These are phyloP conservation scores for Exophiala aquamarina DNA, from an alignment of 2,329 filamentous ascomycete genomes.

Conservation along the genomic window DNA sequence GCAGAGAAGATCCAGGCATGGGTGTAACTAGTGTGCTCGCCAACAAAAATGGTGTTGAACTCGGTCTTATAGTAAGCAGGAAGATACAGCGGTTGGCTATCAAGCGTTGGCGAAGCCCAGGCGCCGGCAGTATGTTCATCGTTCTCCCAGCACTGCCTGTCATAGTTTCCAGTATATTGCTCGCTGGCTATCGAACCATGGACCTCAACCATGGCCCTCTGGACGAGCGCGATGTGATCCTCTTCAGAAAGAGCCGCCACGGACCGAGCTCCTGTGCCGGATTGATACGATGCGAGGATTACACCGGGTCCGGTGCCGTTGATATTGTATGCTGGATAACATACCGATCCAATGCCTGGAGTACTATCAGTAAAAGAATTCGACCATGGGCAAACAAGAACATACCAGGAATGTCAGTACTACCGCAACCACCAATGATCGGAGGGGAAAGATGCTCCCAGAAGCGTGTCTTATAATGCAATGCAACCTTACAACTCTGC, in stretches of 20 bases:
- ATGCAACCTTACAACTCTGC: conserved; percentile 58
- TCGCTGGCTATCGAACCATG: conserved; percentile 61
- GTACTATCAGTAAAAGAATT: too few species aligned
- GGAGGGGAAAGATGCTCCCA: conserved; percentile 55
- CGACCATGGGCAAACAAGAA: too few species aligned
- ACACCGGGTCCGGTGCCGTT: conserved; percentile 64
- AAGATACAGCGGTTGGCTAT: conserved; percentile 68
- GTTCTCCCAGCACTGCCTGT: conserved; percentile 65
- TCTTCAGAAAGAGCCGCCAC: conserved; percentile 29
- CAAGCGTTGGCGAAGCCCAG: conserved; percentile 61
- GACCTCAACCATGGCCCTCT: conserved; percentile 65
- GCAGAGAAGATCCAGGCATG: conserved; percentile 70
- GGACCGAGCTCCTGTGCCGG: conserved; percentile 29
- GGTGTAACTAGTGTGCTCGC: conserved; percentile 70
- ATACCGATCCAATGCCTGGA: conserved; percentile 58
- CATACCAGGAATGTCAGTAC: conserved; percentile 53
- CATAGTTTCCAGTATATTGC: conserved; percentile 65
- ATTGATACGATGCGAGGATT: conserved; percentile 60
- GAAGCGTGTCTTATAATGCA: conserved; percentile 67
- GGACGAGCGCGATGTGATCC: conserved; percentile 38
- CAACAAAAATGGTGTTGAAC: conserved; percentile 66
- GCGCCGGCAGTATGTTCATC: conserved; percentile 62
- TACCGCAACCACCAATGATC: conserved; percentile 65
- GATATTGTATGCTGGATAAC: conserved; percentile 67
- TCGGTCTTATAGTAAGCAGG: conserved; percentile 73